Conservation (phyloP, 305 asterid genomes). For the Fraxinus velutina region DNA sequence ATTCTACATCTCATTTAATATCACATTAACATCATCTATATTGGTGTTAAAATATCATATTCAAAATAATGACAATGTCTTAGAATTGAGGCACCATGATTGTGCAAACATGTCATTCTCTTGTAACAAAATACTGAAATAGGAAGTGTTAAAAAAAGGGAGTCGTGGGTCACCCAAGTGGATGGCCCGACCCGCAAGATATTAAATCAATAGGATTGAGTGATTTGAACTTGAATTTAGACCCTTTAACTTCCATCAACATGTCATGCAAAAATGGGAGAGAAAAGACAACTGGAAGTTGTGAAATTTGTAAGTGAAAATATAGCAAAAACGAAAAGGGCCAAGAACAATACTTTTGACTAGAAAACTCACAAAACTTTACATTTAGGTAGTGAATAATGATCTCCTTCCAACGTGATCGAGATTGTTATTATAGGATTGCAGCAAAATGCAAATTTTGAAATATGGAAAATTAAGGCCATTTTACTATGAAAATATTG, state of each 20-base stretch:
- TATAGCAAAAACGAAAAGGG: background rate
- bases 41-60: too few species aligned
- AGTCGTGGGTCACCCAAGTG: background rate
- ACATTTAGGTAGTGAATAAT: background rate
- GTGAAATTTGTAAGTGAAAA: background rate
- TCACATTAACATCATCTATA: background rate
- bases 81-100: background rate
- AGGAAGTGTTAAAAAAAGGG: background rate
- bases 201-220: too few species aligned
- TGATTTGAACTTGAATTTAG: background rate
- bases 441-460: background rate
- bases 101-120: background rate
- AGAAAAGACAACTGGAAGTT: background rate
- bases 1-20: too few species aligned
- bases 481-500: background rate
- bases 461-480: background rate
- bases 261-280: background rate
- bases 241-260: background rate
- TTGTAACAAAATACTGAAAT: background rate
- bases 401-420: background rate
- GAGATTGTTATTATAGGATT: background rate
- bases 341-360: background rate
- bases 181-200: background rate
- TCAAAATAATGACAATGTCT: background rate
- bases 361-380: background rate